These are phyloP conservation scores for Amaranthus tricolor DNA, from an alignment of 179 eudicot genomes.

Conservation along the genomic window DNA sequence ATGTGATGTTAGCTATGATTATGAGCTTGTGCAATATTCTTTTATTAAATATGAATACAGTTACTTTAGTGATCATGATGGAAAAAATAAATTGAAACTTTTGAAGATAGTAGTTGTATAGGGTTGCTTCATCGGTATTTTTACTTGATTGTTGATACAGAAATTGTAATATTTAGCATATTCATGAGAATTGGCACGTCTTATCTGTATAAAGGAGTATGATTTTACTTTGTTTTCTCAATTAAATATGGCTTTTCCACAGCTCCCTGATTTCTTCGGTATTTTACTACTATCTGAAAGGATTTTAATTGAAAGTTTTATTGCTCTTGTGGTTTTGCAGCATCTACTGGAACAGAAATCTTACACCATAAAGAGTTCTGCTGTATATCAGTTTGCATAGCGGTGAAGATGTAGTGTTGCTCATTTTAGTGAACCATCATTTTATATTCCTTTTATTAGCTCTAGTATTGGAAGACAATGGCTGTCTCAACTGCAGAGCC, in stretches of 20 bases:
- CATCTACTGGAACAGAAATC: not conserved
- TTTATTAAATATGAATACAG: not conserved
- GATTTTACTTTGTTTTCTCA: not conserved
- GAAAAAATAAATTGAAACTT: not conserved
- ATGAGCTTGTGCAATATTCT: not conserved
- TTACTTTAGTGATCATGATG: not conserved
- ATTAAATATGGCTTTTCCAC: not conserved
- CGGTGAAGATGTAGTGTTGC: conserved; percentile 8
- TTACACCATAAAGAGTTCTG: not conserved
- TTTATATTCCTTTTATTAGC: not conserved
- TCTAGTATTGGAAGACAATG: conserved; percentile 36
- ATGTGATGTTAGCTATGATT: not conserved
- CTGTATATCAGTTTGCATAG: not conserved
- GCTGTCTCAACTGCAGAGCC: conserved; percentile 47
- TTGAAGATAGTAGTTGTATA: not conserved
- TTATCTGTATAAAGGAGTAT: not conserved
- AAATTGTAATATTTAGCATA: not conserved
- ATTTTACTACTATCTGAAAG: not conserved
- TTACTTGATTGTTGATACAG: conserved; percentile 2
- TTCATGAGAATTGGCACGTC: not conserved
- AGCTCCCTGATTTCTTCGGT: not conserved
- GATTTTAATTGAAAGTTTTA: not conserved
- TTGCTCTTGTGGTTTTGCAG: conserved; percentile 13
- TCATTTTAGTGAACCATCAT: conserved; percentile 8
- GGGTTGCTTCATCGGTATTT: not conserved